Evolutionary conservation across 148 eudicot species (phyloP), one percentile per base, ranked within the genome.

Genomic region (Fagopyrum tataricum): DNA sequence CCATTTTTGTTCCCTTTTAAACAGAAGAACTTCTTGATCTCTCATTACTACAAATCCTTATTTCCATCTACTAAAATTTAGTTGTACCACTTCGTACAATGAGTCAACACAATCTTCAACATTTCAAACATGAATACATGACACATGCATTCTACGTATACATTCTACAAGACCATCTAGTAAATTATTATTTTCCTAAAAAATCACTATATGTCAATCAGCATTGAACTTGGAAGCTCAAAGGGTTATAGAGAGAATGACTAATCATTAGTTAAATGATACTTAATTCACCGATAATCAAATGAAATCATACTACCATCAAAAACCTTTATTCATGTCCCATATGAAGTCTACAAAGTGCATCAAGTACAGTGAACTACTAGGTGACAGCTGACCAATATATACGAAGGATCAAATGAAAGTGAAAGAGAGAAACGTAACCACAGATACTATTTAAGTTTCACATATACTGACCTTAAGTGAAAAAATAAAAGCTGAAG

Each of bases 401-500:
- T 17, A 52, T 15, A 52, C 18, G 6, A 52, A 7, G 20, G n/a
- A 55, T 4, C 23, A 53, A 53, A 55, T 55, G 61, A 55, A 55
- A n/a, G 61, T 24, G 21, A 18, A 18, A 31, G 42, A 39, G 12
- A 37, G 43, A 37, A 43, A 31, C 37, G 69, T 14, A 13, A 31
- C 61, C 44, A 64, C 69, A 31, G 10, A 46, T 9, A 39, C 7
- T 39, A 64, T 15, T 37, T 31, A 18, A 64, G 18, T 14, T 23
- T 64, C 14, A 64, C 4, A 39, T 64, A 15, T n/a, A 6, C 69
- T 24, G 79, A 85, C 98, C 97, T 93, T 93, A 44, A 93, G 84
- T 12, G 98, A 93, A 80, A 93, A 93, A 73, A 85, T 69, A 75
- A 91, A 93, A 37, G 98, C 85, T 71, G 79, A 82, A 81, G 91